Conservation (phyloP, 169 alveolate species). For the Pseudocohnilembus persalinus region DNA sequence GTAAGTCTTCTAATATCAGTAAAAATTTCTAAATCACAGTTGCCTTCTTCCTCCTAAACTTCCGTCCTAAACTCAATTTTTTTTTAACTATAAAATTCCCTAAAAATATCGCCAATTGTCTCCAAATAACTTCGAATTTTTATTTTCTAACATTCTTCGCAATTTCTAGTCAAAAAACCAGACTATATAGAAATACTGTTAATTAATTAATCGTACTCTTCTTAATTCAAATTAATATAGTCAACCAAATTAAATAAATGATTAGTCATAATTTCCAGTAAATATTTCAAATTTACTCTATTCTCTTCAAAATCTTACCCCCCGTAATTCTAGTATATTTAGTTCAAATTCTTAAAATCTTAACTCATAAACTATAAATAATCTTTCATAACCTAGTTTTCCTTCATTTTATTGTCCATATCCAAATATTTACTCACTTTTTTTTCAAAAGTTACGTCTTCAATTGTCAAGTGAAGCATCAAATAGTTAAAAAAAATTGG, state of each 20-base stretch:
- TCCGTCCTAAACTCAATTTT: neutral
- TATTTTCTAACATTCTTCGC: neutral
- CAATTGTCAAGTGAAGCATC: neutral
- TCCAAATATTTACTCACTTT: neutral
- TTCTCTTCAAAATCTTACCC: neutral
- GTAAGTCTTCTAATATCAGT: neutral
- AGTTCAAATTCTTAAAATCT: neutral
- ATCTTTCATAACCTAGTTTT: too few species aligned
- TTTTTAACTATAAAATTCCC: neutral
- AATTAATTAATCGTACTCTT: neutral
- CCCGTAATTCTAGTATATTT: neutral
- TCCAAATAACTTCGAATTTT: neutral
- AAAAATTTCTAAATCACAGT: neutral
- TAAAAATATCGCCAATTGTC: neutral
- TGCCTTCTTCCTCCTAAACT: too few species aligned
- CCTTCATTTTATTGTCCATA: neutral
- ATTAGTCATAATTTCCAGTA: neutral
- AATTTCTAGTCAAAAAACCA: neutral
- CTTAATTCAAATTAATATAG: neutral
- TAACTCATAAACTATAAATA: neutral
- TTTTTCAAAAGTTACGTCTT: neutral
- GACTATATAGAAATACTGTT: neutral
- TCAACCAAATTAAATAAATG: neutral
- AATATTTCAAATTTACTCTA: neutral
- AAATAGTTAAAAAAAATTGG: neutral